phyloP scores from a whole-genome alignment of 805 yeast species.

The Jamesozyma gamospora region DNA sequence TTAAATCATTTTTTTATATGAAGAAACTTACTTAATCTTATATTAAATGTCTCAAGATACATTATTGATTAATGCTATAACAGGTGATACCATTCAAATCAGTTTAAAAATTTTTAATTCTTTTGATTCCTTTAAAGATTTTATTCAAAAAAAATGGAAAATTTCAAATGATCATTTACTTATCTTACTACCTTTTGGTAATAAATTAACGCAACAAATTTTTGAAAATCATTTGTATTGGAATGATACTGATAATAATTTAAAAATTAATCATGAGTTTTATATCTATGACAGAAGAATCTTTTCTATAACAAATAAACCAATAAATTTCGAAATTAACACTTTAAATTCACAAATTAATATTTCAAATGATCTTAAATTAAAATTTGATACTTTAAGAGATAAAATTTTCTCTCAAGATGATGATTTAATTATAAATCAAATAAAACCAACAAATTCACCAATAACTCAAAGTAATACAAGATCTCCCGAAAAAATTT shows the following conservation, averaged over 20 bases:
- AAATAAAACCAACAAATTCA: slow-evolving; percentile 28
- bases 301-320: slow-evolving; percentile 32
- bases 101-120: slow-evolving; percentile 33
- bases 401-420: too few relatives aligned
- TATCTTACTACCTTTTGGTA: slow-evolving; percentile 56
- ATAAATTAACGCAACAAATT: slow-evolving; percentile 37
- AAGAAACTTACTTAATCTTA: too few relatives aligned
- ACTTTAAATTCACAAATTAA: too few relatives aligned
- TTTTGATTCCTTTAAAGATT: slow-evolving; percentile 35
- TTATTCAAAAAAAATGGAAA: slow-evolving; percentile 32
- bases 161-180: slow-evolving; percentile 37
- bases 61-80: slow-evolving; percentile 34
- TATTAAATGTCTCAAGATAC: slow-evolving; percentile 4
- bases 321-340: not conserved
- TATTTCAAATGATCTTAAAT: not conserved
- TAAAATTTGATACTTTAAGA: too few relatives aligned
- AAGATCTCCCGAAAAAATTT: slow-evolving; percentile 15
- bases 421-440: too few relatives aligned
- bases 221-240: slow-evolving; percentile 27
- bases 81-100: slow-evolving; percentile 33
- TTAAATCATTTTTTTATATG: too few relatives aligned
- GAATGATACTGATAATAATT: slow-evolving; percentile 1
- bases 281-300: slow-evolving; percentile 55
- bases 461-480: not conserved
- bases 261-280: slow-evolving; percentile 30